Evolutionary conservation across 2,329 filamentous ascomycete genomes (phyloP).

Genomic region (Fusarium sp.): DNA sequence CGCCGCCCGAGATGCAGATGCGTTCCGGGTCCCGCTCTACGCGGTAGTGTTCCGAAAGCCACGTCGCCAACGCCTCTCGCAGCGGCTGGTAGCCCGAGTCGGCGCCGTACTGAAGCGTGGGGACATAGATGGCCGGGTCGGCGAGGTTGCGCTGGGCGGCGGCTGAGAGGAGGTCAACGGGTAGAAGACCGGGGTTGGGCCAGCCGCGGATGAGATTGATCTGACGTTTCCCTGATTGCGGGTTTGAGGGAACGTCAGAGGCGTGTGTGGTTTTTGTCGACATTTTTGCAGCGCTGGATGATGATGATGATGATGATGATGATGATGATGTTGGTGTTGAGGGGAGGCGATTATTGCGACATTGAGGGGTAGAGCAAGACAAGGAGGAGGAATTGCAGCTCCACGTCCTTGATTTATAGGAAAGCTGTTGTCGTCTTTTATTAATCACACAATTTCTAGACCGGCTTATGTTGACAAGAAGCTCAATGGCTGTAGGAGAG

Average conservation of each 20-base stretch:
- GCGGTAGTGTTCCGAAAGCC: constrained; percentile 72
- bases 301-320: constrained; percentile 2
- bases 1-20: constrained; percentile 85
- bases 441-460: neutral
- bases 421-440: neutral
- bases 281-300: constrained; percentile 4
- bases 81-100: constrained; percentile 78
- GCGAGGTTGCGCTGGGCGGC: constrained; percentile 70
- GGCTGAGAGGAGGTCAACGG: constrained; percentile 66
- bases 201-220: constrained; percentile 76
- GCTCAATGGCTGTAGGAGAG: constrained; percentile 10
- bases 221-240: constrained; percentile 47
- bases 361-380: constrained; percentile 6
- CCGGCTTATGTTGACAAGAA: neutral
- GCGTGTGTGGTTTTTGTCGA: constrained; percentile 19
- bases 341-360: constrained; percentile 6
- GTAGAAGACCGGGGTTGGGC: constrained; percentile 71
- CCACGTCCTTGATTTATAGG: neutral
- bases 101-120: constrained; percentile 80
- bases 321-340: constrained; percentile 15
- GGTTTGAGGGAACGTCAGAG: constrained; percentile 33
- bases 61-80: constrained; percentile 72
- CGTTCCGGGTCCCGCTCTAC: constrained; percentile 59
- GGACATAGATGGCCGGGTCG: constrained; percentile 64
- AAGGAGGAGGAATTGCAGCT: neutral